Conservation (phyloP, 306 rosid genomes). For the Begonia fuchsioides region DNA sequence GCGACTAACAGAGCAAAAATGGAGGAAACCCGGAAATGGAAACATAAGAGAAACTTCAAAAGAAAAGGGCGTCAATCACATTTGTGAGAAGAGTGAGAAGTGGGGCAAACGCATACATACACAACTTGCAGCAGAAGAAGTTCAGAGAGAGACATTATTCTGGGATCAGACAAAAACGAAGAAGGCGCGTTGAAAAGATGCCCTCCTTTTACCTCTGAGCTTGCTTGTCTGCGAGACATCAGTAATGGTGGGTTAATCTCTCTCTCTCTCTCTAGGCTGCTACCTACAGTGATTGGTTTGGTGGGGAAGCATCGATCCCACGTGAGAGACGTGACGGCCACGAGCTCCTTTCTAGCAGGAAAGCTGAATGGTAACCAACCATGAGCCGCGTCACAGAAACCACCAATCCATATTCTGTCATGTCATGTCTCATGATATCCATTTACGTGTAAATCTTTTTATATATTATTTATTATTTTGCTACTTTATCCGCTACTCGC, state of each 20-base stretch:
- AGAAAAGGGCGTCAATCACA: neutral
- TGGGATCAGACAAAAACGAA: conserved; percentile 1
- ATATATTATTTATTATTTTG: no score
- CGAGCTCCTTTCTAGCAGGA: conserved; percentile 21
- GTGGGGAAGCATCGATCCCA: conserved; percentile 26
- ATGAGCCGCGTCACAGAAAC: conserved; percentile 32
- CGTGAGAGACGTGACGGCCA: conserved; percentile 36
- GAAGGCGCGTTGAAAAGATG: neutral
- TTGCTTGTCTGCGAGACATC: conserved; percentile 18
- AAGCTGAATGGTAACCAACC: conserved; percentile 13
- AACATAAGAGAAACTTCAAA: neutral
- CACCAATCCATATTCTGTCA: neutral
- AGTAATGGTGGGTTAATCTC: neutral
- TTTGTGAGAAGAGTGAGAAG: conserved; percentile 4
- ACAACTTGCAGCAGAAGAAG: conserved; percentile 8
- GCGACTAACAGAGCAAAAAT: conserved; percentile 1
- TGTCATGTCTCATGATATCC: no score
- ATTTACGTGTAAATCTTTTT: no score
- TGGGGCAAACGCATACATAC: conserved; percentile 10
- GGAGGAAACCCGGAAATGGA: conserved; percentile 6
- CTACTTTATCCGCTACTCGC: no score
- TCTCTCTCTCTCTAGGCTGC: neutral
- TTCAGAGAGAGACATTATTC: neutral
- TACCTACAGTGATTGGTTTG: conserved; percentile 9
- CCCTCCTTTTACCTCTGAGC: conserved; percentile 3